phyloP scores from a whole-genome alignment of 768 basidiomycete genomes.

The Arthromyces matolae region DNA sequence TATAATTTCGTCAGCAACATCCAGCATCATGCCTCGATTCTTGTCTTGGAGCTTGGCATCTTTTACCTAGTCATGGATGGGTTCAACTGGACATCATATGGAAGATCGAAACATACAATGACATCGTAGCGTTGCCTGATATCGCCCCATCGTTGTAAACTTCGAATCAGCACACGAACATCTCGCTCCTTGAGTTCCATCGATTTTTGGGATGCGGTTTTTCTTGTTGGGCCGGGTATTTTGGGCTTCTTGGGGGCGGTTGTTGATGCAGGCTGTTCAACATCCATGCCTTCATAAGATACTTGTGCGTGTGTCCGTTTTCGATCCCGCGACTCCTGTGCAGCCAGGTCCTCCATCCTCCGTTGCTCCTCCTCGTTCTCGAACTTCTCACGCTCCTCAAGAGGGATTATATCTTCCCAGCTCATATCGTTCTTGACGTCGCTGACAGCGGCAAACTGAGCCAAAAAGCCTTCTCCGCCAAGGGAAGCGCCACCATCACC shows the following conservation, averaged over 20 bases:
- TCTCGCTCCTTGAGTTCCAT: slow-evolving; percentile 98
- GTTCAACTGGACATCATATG: not conserved
- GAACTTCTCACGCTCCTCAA: slow-evolving; percentile 82
- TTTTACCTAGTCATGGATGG: slow-evolving; percentile 52
- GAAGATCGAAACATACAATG: slow-evolving; percentile 59
- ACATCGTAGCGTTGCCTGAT: slow-evolving; percentile 90
- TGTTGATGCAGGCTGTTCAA: slow-evolving; percentile 63
- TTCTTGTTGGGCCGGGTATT: slow-evolving; percentile 67
- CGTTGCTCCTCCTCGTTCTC: slow-evolving; percentile 78
- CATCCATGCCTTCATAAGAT: slow-evolving; percentile 93
- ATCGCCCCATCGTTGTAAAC: slow-evolving; percentile 97
- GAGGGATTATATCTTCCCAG: slow-evolving; percentile 99
- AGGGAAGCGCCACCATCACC: slow-evolving; percentile 88
- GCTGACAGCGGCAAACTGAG: slow-evolving; percentile 92
- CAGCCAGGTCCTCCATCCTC: slow-evolving; percentile 65
- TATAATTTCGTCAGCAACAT: slow-evolving; percentile 91
- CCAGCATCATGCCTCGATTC: slow-evolving; percentile 87
- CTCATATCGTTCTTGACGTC: slow-evolving; percentile 98
- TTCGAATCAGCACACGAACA: slow-evolving; percentile 90
- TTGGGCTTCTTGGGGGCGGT: slow-evolving; percentile 74
- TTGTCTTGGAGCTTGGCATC: slow-evolving; percentile 93
- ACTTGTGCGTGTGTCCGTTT: slow-evolving; percentile 86
- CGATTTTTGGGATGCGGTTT: slow-evolving; percentile 89
- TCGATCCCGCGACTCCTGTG: slow-evolving; percentile 66
- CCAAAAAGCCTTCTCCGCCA: slow-evolving; percentile 96